A percentile compares a stretch with the other conserved stretches of the same genome.
Conservation (phyloP, 345 rosid species). For the Eucalyptus pauciflora region DNA sequence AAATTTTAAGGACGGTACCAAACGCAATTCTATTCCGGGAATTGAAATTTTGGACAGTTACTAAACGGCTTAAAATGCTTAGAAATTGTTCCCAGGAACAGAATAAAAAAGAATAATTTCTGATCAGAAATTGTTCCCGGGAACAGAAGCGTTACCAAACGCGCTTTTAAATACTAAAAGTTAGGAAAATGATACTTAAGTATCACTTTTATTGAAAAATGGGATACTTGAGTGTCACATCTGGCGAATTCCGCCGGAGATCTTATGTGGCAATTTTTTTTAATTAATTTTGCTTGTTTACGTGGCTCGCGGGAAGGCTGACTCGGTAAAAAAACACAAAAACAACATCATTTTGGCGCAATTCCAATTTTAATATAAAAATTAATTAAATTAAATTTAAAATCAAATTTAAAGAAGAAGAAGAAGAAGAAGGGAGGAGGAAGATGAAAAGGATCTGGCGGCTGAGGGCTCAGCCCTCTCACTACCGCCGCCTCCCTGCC, state of each 20-base stretch:
- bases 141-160: rapidly evolving
- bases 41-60: rapidly evolving
- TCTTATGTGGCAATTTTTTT: too few relatives aligned
- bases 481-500: rapidly evolving
- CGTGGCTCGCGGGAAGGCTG: rapidly evolving
- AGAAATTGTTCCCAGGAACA: rapidly evolving
- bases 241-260: rapidly evolving
- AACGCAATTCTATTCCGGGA: rapidly evolving
- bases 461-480: rapidly evolving
- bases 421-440: too few relatives aligned
- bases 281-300: too few relatives aligned
- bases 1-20: rapidly evolving
- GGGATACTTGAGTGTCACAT: too few relatives aligned
- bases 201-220: too few relatives aligned
- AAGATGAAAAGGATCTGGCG: rapidly evolving
- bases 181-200: too few relatives aligned
- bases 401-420: too few relatives aligned
- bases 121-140: rapidly evolving
- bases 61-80: rapidly evolving
- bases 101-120: rapidly evolving
- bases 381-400: too few relatives aligned
- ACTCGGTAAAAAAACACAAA: too few relatives aligned
- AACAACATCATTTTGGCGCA: too few relatives aligned
- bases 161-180: rapidly evolving
- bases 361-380: too few relatives aligned